Percentiles rank a stretch among this genome's conserved stretches.
phyloP scores from a whole-genome alignment of 805 yeast species.

The Saccharomycopsis capsularis region DNA sequence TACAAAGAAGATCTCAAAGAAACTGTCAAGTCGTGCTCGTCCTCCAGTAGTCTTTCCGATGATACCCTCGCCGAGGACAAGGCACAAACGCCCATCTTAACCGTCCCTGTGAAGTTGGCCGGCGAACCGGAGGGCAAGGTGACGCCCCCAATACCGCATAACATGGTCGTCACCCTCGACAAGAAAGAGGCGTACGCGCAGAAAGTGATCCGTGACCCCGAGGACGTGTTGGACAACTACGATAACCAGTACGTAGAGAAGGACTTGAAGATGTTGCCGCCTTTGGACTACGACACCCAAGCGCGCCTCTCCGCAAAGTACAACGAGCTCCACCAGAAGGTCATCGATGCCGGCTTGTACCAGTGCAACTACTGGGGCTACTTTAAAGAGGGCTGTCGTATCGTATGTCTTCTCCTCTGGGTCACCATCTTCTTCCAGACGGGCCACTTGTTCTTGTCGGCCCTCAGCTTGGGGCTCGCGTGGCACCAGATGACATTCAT shows the following conservation, averaged over 20 bases:
- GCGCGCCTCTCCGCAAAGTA: slow-evolving; percentile 47
- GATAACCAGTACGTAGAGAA: slow-evolving; percentile 48
- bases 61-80: slow-evolving; percentile 11
- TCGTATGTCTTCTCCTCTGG: slow-evolving; percentile 43
- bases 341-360: slow-evolving; percentile 56
- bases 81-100: no score
- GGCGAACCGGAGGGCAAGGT: slow-evolving; percentile 41
- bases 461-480: slow-evolving; percentile 58
- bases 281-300: slow-evolving; percentile 65
- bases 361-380: slow-evolving; percentile 70
- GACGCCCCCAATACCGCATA: slow-evolving; percentile 47
- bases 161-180: slow-evolving; percentile 34
- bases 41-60: slow-evolving; percentile 1
- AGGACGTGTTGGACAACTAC: slow-evolving; percentile 44
- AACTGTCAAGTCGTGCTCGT: slow-evolving; percentile 4
- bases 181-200: slow-evolving; percentile 27
- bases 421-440: slow-evolving; percentile 43
- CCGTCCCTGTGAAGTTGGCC: slow-evolving; percentile 25
- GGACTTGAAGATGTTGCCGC: slow-evolving; percentile 56
- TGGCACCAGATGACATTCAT: slow-evolving; percentile 90
- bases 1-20: no score
- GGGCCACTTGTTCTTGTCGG: slow-evolving; percentile 46
- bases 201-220: slow-evolving; percentile 47
- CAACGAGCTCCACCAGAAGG: slow-evolving; percentile 47
- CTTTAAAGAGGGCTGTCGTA: slow-evolving; percentile 59